Base-by-base conservation (phyloP, 139 green algal species). In the Chlorella sp. region DNA sequence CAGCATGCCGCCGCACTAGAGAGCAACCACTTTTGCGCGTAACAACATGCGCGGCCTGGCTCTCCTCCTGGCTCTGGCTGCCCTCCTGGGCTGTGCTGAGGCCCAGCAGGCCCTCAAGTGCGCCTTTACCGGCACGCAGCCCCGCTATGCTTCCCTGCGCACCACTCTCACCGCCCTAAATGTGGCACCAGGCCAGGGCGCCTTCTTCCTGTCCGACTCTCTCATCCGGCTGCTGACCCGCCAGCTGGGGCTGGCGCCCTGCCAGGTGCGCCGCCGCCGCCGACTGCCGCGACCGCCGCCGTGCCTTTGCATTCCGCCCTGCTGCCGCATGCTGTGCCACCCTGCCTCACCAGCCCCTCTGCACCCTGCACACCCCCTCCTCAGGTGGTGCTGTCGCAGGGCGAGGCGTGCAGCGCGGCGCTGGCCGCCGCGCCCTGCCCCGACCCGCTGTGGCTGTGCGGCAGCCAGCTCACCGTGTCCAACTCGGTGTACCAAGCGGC, bases 181-280 rank as follows among this genome's bases (percentile, higher is more conserved):
- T 67, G 80, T 79, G 56, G 69, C 44, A 13, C 65, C 62, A 36
- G 20, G 30, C 51, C 51, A 60, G 20, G 51, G 60, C 72, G 54
- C 64, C 36, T 60, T 83, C 72, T 82, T 89, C 38, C 58, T 89
- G 1, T 83, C 82, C n/a, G 85, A 89, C 56, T 43, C 40, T 30
- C 64, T 89, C 34, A 17, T 89, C 34, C 83, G 85, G n/a, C 44
- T 51, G 14, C 72, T 89, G 16, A 65, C 64, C 28, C 40, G 41
- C 36, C 80, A 87, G 85, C 38, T 89, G 40, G 70, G 64, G n/a
- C 34, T 89, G 41, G 30, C 74, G 38, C n/a, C 46, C 22, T 89
- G 85, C 73, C 85, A 89, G 58, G 80, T 89, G 56, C 34, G 51
- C 51, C 51, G 51, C 51, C 51, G 51, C 51, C 51, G 51, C 51